These are phyloP conservation scores for Rosa lucieae DNA, from an alignment of 306 rosid species.

Conservation along the genomic window DNA sequence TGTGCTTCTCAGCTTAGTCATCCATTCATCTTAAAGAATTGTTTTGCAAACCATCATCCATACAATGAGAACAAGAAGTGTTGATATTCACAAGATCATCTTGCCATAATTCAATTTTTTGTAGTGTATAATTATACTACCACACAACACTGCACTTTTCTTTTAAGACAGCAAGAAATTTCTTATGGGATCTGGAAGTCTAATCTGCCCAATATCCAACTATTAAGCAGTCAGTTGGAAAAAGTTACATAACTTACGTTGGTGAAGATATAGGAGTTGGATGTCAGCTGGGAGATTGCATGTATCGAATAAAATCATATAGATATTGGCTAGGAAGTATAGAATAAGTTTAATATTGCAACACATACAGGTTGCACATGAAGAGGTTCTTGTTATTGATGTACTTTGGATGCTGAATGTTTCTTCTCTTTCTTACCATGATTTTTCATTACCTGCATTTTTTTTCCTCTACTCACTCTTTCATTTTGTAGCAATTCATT, in stretches of 20 bases:
- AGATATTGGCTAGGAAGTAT: not conserved
- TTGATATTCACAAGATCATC: not conserved
- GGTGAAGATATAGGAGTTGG: not conserved
- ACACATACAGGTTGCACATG: not conserved
- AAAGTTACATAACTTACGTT: not conserved
- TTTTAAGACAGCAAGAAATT: not conserved
- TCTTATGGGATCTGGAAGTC: not conserved
- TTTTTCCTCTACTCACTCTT: not conserved
- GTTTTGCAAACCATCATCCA: not conserved
- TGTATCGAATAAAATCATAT: not conserved
- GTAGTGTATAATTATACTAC: not conserved
- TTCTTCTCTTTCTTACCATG: not conserved
- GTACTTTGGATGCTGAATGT: not conserved
- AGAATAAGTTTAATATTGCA: not conserved
- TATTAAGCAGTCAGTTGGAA: not conserved
- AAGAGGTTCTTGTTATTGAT: not conserved
- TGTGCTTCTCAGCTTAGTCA: slow-evolving; percentile 7
- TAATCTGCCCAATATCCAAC: not conserved
- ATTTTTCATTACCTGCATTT: not conserved
- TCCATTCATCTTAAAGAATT: not conserved
- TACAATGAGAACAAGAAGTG: not conserved
- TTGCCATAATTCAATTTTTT: not conserved
- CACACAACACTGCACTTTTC: not conserved
- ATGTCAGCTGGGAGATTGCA: not conserved
- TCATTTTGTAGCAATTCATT: not conserved